A percentile compares a stretch with the other conserved stretches of the same genome.
These are phyloP conservation scores for Mycena haematopus DNA, from an alignment of 768 basidiomycete species.

Conservation along the genomic window DNA sequence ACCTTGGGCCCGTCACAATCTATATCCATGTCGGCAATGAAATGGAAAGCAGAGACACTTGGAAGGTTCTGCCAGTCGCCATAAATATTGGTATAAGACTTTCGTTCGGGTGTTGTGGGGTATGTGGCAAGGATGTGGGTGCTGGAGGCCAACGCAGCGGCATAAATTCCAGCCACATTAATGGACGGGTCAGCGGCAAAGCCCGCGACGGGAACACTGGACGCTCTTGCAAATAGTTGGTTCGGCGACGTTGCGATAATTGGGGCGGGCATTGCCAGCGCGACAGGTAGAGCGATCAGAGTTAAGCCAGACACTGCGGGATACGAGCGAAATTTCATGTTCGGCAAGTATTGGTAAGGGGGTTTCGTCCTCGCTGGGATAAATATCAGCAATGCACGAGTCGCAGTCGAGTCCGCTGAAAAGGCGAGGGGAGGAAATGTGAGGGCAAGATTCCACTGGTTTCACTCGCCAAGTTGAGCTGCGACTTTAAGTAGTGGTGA, in stretches of 20 bases:
- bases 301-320: neutral
- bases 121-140: slow-evolving; percentile 27
- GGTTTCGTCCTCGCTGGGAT: neutral
- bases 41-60: slow-evolving; percentile 30
- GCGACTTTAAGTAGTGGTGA: slow-evolving; percentile 6
- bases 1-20: slow-evolving; percentile 36
- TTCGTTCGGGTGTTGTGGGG: slow-evolving; percentile 18
- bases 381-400: neutral
- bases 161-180: slow-evolving; percentile 30
- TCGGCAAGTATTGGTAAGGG: neutral
- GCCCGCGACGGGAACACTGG: neutral
- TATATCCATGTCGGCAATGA: slow-evolving; percentile 36
- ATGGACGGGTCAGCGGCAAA: slow-evolving; percentile 33
- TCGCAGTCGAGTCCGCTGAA: neutral
- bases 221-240: neutral
- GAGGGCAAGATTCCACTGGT: slow-evolving; percentile 2
- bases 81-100: slow-evolving; percentile 27
- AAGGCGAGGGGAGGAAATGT: neutral
- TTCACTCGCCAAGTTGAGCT: neutral
- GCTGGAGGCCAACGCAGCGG: slow-evolving; percentile 29
- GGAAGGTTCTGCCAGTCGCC: slow-evolving; percentile 29
- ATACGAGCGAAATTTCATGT: slow-evolving; percentile 7
- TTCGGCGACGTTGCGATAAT: too few relatives aligned
- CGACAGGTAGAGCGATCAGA: neutral
- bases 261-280: slow-evolving; percentile 1